Base-by-base conservation (phyloP, 2,329 filamentous ascomycete species). In the Acrocalymma vagum region DNA sequence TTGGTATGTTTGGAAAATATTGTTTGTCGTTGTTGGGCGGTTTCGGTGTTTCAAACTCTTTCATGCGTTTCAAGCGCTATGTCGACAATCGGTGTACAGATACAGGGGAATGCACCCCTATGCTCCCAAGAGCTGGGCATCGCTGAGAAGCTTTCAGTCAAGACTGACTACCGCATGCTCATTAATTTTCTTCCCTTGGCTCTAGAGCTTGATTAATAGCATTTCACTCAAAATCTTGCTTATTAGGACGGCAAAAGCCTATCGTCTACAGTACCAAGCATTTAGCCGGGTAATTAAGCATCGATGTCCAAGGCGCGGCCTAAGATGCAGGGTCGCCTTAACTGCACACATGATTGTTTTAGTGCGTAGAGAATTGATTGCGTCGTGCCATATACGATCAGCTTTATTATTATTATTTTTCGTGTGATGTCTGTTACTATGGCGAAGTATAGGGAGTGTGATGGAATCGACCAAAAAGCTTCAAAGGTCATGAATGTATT, bases 271-370 rank as follows among this genome's bases (percentile, higher is more conserved):
- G 44, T 11, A 33, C 31, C 36, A 58, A 51, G 55, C 38, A 45
- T 60, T 65, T 63, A 65, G 42, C 61, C 61, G 61, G 60, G 34
- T 28, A 36, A 44, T 51, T 52, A 51, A n/a, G n/a, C n/a, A n/a
- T n/a, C n/a, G n/a, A n/a, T n/a, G n/a, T n/a, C n/a, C n/a, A n/a
- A n/a, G n/a, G n/a, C n/a, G n/a, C n/a, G n/a, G n/a, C n/a, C n/a
- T n/a, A n/a, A n/a, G n/a, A n/a, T n/a, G n/a, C n/a, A n/a, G n/a
- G n/a, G n/a, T n/a, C n/a, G n/a, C n/a, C n/a, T n/a, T n/a, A n/a
- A n/a, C n/a, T n/a, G n/a, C n/a, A n/a, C n/a, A n/a, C n/a, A n/a
- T n/a, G n/a, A n/a, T n/a, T n/a, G n/a, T n/a, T n/a, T n/a, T n/a
- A n/a, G n/a, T n/a, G n/a, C n/a, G n/a, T n/a, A n/a, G n/a, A n/a